Percentiles rank a stretch among this genome's conserved stretches.
Conservation (phyloP, 441 rosid genomes). For the Adansonia grandidieri region DNA sequence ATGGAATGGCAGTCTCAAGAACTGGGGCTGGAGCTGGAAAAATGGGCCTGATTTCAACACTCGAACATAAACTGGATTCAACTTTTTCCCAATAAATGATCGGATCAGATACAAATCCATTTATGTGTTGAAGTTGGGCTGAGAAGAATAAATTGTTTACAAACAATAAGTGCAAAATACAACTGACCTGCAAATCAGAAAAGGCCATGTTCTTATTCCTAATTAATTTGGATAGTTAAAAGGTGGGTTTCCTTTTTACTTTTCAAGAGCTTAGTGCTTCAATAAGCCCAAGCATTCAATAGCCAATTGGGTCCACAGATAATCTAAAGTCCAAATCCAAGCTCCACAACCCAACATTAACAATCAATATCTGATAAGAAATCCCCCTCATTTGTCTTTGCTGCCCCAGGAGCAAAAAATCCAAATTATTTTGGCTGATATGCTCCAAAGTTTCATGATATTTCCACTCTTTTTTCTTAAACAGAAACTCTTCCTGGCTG, state of each 20-base stretch:
- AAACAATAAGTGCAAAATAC: no score
- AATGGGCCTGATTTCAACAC: not conserved
- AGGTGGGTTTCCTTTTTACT: not conserved
- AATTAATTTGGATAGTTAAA: no score
- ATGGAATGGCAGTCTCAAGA: no score
- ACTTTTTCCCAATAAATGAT: not conserved
- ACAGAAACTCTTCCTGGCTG: not conserved
- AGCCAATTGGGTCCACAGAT: not conserved
- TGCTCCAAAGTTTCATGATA: not conserved
- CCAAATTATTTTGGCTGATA: no score
- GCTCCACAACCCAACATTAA: not conserved
- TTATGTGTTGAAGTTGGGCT: not conserved
- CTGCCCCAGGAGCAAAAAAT: no score
- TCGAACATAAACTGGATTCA: not conserved
- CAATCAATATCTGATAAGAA: no score
- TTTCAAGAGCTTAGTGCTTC: not conserved
- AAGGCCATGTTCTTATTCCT: no score
- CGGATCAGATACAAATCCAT: no score
- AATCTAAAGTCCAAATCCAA: not conserved
- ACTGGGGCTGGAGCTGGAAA: no score
- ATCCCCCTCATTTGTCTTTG: no score
- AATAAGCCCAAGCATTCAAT: not conserved
- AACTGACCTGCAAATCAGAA: no score
- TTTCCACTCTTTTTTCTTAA: not conserved
- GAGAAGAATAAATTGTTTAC: no score